Percentiles rank a stretch among this genome's conserved stretches.
These are phyloP conservation scores for Hippophae gyantsensis DNA, from an alignment of 306 rosid genomes.

Conservation along the genomic window DNA sequence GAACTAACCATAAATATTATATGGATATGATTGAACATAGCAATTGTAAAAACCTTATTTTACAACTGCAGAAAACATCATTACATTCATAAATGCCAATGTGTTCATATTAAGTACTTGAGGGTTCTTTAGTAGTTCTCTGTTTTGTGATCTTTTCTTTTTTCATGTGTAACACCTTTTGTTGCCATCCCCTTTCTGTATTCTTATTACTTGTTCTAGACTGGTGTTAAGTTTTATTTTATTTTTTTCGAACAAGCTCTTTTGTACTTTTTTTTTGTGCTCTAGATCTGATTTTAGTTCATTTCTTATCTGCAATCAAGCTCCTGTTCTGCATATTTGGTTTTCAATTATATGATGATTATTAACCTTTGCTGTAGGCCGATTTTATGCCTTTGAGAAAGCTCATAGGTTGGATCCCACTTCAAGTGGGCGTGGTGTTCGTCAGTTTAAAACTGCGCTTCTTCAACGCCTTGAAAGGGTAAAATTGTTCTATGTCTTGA, in stretches of 20 bases:
- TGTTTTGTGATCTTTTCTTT: too few species aligned
- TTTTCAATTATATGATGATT: not conserved
- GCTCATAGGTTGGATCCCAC: slow-evolving; percentile 98
- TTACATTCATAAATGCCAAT: too few species aligned
- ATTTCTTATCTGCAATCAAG: slow-evolving; percentile 1
- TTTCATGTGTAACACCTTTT: too few species aligned
- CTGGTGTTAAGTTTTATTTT: too few species aligned
- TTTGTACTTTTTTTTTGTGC: not conserved
- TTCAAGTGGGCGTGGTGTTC: slow-evolving; percentile 96
- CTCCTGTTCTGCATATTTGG: slow-evolving; percentile 4
- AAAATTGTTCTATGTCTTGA: slow-evolving; percentile 13
- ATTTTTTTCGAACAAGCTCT: not conserved
- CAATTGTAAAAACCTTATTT: too few species aligned
- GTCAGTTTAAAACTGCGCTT: slow-evolving; percentile 92
- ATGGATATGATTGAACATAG: too few species aligned
- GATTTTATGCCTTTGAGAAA: slow-evolving; percentile 94
- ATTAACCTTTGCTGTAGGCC: slow-evolving; percentile 39
- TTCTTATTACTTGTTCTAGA: not conserved
- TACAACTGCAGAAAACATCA: too few species aligned
- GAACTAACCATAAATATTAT: too few species aligned
- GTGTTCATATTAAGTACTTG: too few species aligned
- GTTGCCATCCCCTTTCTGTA: too few species aligned
- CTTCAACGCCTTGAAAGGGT: slow-evolving; percentile 97
- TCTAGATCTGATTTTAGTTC: not conserved
- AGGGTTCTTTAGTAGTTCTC: too few species aligned